Base-by-base conservation (phyloP, 176 grass and related monocot species). In the Stipa capillata region DNA sequence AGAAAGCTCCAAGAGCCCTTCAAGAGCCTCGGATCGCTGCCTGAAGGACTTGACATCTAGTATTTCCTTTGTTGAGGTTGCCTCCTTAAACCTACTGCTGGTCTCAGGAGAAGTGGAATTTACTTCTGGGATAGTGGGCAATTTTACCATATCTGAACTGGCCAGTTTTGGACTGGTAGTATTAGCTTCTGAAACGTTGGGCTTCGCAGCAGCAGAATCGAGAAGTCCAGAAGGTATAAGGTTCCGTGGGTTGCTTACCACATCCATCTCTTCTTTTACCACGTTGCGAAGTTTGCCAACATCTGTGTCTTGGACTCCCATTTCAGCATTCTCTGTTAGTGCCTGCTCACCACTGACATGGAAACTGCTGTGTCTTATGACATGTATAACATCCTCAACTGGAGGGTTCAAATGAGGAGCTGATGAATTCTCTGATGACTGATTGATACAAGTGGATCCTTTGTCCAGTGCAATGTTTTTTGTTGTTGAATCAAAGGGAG, bases 1-100 rank as follows among this genome's bases (percentile, higher is more conserved):
- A 15, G 92, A 99, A 47, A 99, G 86, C 82, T 99, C 97, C 76
- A 99, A 82, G 39, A 99, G 89, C 7, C 97, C 97, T 89, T 99
- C 97, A 10, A 99, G 84, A 34, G 97, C 97, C 42, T 96, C 92
- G 45, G 97, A 89, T 53, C 97, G 89, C 77, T 99, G 97, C 72
- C 97, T 96, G 55, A 96, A 99, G 32, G 97, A 99, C 24, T 92
- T 99, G 10, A 99, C 90, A 72, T 96, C 92, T 31, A 99, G 65
- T 57, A 79, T 94, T 78, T 97, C 91, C 79, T 92, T 97, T 49
- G 80, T 81, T 25, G 87, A 83, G 61, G 73, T 37, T 82, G 62
- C 39, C 83, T 90, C 87, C n/a, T 97, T 97, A 11, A 51, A 54
- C 8, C 29, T 65, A 29, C 35, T 64, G 42, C 65, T 92, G 29